Conservation (phyloP, 2,329 filamentous ascomycete genomes). For the Colletotrichum eleusines region DNA sequence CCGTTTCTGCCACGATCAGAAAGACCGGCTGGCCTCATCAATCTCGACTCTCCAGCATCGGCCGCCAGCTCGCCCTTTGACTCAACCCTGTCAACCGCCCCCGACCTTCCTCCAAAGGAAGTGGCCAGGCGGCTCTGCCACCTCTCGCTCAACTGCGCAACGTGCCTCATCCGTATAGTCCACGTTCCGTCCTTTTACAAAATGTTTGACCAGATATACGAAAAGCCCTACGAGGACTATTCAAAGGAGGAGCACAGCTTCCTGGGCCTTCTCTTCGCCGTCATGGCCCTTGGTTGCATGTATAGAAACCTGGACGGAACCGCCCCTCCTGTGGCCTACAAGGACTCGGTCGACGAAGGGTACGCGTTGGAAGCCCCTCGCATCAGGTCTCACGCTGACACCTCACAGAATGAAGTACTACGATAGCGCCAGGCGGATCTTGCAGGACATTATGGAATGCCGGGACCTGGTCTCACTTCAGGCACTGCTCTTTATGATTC, state of each 20-base stretch:
- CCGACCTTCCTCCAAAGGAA: conserved; percentile 77
- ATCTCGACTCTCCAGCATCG: conserved; percentile 76
- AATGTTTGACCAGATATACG: conserved; percentile 82
- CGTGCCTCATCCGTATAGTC: conserved; percentile 75
- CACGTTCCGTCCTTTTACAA: conserved; percentile 86
- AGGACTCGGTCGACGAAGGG: conserved; percentile 68
- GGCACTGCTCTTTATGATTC: conserved; percentile 81
- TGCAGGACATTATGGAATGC: conserved; percentile 76
- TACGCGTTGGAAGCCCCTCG: conserved; percentile 50
- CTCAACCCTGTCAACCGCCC: conserved; percentile 63
- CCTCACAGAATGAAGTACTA: conserved; percentile 78
- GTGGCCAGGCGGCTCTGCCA: conserved; percentile 66
- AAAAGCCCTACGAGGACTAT: conserved; percentile 71
- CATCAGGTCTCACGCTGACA: conserved; percentile 42
- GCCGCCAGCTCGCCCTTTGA: conserved; percentile 73
- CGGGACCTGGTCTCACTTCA: conserved; percentile 81
- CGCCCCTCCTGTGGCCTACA: conserved; percentile 62
- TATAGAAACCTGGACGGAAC: conserved; percentile 71
- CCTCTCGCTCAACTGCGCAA: conserved; percentile 68
- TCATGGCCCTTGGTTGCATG: conserved; percentile 79
- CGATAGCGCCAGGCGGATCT: conserved; percentile 72
- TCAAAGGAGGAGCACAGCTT: conserved; percentile 75
- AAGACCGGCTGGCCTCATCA: conserved; percentile 61
- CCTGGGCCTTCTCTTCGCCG: conserved; percentile 77
- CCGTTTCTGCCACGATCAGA: conserved; percentile 69